Evolutionary conservation across 1,139 yeast genomes (phyloP).

Genomic region (Suhomyces ambrosiae): DNA sequence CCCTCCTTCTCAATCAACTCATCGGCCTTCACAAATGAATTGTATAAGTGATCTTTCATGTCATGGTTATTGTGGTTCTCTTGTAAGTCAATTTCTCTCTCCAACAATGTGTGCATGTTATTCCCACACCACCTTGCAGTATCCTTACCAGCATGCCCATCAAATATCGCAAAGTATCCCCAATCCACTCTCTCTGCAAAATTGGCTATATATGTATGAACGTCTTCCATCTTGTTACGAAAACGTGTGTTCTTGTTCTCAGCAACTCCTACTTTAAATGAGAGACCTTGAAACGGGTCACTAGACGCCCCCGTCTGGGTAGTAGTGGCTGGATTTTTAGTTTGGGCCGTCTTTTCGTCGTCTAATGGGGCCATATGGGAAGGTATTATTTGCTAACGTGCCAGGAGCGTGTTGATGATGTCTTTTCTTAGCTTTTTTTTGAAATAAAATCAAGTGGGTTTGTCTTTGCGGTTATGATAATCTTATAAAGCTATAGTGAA

Average conservation of each 20-base stretch:
- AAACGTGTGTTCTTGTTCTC: constrained; percentile 83
- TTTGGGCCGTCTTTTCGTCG: neutral
- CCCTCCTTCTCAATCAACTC: constrained; percentile 59
- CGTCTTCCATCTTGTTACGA: constrained; percentile 94
- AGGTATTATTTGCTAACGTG: too few species aligned
- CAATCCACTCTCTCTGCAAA: constrained; percentile 87
- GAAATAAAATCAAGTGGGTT: too few species aligned
- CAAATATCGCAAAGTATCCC: constrained; percentile 96
- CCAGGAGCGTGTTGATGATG: too few species aligned
- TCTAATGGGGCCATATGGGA: constrained; percentile 4
- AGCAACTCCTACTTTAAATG: constrained; percentile 83
- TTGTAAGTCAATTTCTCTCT: constrained; percentile 44
- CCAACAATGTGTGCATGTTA: constrained; percentile 70
- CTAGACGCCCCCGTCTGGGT: constrained; percentile 3
- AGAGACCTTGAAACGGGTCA: constrained; percentile 53
- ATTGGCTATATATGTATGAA: constrained; percentile 90
- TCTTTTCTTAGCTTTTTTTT: too few species aligned
- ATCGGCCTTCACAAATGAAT: constrained; percentile 75
- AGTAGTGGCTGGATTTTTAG: neutral
- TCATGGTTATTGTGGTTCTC: constrained; percentile 17
- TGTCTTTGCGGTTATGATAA: too few species aligned
- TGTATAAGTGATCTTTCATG: constrained; percentile 56
- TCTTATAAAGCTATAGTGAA: too few species aligned
- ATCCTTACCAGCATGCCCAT: constrained; percentile 96
- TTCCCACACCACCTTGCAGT: constrained; percentile 97